phyloP scores from a whole-genome alignment of 768 basidiomycete genomes.

The Suillus subluteus region DNA sequence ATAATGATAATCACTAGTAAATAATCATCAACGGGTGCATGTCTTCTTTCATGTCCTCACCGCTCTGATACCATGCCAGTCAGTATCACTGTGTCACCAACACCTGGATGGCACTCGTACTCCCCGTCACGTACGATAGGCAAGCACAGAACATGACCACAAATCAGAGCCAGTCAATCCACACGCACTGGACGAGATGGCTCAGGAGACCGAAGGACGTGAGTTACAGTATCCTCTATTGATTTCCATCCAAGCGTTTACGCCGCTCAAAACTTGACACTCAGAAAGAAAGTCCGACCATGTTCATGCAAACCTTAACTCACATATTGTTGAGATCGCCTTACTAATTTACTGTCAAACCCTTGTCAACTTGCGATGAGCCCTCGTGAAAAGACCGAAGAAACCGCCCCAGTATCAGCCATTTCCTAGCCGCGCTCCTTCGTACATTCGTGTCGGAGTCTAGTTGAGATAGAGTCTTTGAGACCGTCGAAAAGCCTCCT shows the following conservation, averaged over 20 bases:
- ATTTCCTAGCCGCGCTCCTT: too few relatives aligned
- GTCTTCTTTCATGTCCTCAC: background rate
- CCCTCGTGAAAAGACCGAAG: too few relatives aligned
- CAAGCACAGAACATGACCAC: constrained; percentile 32
- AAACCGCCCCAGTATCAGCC: too few relatives aligned
- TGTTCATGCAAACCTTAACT: too few relatives aligned
- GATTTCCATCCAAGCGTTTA: background rate
- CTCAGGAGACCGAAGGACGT: constrained; percentile 31
- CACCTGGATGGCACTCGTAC: constrained; percentile 40
- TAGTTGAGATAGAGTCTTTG: too few relatives aligned
- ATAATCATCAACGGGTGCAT: background rate
- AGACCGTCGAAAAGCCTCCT: too few relatives aligned
- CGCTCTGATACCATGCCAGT: constrained; percentile 15
- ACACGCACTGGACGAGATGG: constrained; percentile 22
- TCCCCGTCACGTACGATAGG: constrained; percentile 58
- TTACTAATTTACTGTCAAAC: too few relatives aligned
- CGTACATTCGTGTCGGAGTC: too few relatives aligned
- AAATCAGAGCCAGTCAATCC: constrained; percentile 14
- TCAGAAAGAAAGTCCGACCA: too few relatives aligned
- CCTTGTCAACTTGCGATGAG: too few relatives aligned
- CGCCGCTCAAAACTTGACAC: too few relatives aligned
- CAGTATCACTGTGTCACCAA: constrained; percentile 25
- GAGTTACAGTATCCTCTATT: constrained; percentile 26
- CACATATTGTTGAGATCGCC: too few relatives aligned
- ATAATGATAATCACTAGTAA: background rate